A percentile compares a stretch with the other conserved stretches of the same genome.
These are phyloP conservation scores for Theileria parva DNA, from an alignment of 169 alveolate genomes.

Conservation along the genomic window DNA sequence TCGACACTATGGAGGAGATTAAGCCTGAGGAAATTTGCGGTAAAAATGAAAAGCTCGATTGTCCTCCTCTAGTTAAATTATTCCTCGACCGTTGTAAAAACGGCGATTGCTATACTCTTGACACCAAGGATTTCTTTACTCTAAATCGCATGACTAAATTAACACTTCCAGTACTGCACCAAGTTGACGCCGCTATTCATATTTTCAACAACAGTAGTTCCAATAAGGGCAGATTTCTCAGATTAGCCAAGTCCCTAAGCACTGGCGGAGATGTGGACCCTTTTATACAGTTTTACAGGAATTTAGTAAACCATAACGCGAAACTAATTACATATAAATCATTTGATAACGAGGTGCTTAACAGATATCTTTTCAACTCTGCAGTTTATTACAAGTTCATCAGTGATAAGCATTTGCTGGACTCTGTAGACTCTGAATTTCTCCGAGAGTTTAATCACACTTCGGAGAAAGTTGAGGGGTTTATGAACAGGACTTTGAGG, in stretches of 20 bases:
- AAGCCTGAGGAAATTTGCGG: slow-evolving; percentile 14
- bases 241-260: background rate
- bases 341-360: slow-evolving; percentile 17
- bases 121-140: slow-evolving; percentile 17
- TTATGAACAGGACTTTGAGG: slow-evolving; percentile 1
- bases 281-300: slow-evolving; percentile 12
- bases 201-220: slow-evolving; percentile 24
- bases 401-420: slow-evolving; percentile 9
- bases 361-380: slow-evolving; percentile 6
- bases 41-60: slow-evolving; percentile 14
- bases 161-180: slow-evolving; percentile 40
- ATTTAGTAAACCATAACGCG: slow-evolving; percentile 12
- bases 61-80: background rate
- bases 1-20: slow-evolving; percentile 6
- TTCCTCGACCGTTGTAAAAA: slow-evolving; percentile 39
- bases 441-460: slow-evolving; percentile 5
- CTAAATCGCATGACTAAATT: slow-evolving; percentile 1
- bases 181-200: slow-evolving; percentile 53
- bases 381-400: slow-evolving; percentile 25
- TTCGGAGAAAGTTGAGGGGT: background rate
- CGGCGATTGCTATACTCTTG: slow-evolving; percentile 37
- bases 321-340: background rate
- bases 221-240: background rate
- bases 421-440: background rate
- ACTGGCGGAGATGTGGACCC: background rate